Evolutionary conservation across 2,329 filamentous ascomycete species (phyloP).

Genomic region (Hymenoscyphus repandus): DNA sequence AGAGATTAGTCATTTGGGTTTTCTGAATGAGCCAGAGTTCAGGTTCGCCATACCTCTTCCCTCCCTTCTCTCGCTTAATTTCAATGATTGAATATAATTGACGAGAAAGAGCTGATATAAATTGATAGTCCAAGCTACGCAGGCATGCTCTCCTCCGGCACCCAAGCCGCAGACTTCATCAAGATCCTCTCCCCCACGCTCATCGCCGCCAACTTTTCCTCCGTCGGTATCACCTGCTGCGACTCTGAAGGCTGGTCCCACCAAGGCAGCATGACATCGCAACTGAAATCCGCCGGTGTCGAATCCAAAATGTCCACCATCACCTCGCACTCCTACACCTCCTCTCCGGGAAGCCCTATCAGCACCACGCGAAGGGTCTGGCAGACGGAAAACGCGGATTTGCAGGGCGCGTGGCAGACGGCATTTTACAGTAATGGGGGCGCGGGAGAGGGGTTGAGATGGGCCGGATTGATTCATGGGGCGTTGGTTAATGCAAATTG

Average conservation of each 20-base stretch:
- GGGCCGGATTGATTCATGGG: constrained; percentile 49
- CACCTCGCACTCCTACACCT: constrained; percentile 38
- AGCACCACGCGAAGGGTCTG: constrained; percentile 41
- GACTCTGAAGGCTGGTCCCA: constrained; percentile 39
- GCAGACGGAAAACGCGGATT: constrained; percentile 47
- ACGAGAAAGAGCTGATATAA: background rate
- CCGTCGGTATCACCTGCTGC: constrained; percentile 38
- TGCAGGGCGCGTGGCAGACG: constrained; percentile 39
- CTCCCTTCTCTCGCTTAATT: background rate
- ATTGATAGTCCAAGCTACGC: constrained; percentile 34
- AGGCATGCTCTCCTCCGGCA: constrained; percentile 41
- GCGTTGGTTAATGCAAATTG: constrained; percentile 44
- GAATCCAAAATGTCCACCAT: constrained; percentile 35
- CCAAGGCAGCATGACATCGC: constrained; percentile 34
- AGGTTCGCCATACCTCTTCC: constrained; percentile 2
- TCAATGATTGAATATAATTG: too few species aligned
- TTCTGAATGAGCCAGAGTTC: constrained; percentile 41
- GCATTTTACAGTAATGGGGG: constrained; percentile 44
- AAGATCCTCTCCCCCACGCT: constrained; percentile 37
- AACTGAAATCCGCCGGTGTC: constrained; percentile 34
- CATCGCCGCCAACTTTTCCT: constrained; percentile 33
- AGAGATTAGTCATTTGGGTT: constrained; percentile 37
- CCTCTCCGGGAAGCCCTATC: constrained; percentile 35
- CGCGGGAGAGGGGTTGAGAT: constrained; percentile 47
- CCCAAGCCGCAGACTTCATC: constrained; percentile 47